phyloP scores from a whole-genome alignment of 2,329 filamentous ascomycete species.

The Triangularia setosa region DNA sequence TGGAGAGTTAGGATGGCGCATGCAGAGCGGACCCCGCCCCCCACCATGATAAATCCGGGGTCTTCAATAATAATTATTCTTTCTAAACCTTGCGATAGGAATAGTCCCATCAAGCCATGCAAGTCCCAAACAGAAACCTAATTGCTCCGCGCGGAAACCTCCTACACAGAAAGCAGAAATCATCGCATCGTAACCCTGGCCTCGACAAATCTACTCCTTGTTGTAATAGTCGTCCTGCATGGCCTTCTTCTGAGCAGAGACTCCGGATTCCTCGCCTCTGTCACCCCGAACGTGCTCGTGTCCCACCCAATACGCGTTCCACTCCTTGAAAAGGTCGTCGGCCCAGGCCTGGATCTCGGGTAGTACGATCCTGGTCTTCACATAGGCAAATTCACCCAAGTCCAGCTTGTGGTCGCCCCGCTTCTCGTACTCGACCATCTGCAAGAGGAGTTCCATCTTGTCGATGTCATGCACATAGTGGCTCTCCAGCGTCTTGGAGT shows the following conservation, averaged over 20 bases:
- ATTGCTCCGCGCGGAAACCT: not conserved
- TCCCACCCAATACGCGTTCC: slow-evolving; percentile 66
- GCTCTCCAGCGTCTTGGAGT: slow-evolving; percentile 76
- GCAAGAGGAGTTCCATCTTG: slow-evolving; percentile 90
- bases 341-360: slow-evolving; percentile 80
- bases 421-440: slow-evolving; percentile 96
- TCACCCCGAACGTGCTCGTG: slow-evolving; percentile 47
- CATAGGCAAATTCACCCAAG: slow-evolving; percentile 81
- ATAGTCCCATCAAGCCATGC: not conserved
- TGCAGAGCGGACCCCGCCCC: not conserved
- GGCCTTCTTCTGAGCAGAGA: slow-evolving; percentile 35
- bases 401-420: slow-evolving; percentile 62
- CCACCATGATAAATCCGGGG: not conserved
- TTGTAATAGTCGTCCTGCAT: slow-evolving; percentile 51
- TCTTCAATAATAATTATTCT: not conserved
- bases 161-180: not conserved
- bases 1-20: not conserved
- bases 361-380: slow-evolving; percentile 67
- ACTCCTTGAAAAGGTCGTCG: slow-evolving; percentile 69
- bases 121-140: not conserved
- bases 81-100: not conserved
- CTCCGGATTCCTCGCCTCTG: slow-evolving; percentile 38
- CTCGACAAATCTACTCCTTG: slow-evolving; percentile 17
- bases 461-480: slow-evolving; percentile 94
- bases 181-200: not conserved